Conservation (phyloP, 2,329 filamentous ascomycete species). For the Myotisia sp. region DNA sequence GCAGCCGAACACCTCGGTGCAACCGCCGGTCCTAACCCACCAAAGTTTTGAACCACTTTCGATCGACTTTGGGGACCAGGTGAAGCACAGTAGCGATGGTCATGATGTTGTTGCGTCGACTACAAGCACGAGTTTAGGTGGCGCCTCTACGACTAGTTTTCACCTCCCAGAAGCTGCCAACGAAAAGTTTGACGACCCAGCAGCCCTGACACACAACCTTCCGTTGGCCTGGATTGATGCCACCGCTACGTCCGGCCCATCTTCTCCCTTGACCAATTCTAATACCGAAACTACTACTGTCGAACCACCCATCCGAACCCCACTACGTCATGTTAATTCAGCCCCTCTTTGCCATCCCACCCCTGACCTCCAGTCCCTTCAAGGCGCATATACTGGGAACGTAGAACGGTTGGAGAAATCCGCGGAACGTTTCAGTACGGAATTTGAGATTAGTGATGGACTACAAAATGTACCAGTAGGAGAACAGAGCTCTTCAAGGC, state of each 20-base stretch:
- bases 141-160: not conserved
- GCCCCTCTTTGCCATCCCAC: constrained; percentile 35
- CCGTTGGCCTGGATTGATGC: not conserved
- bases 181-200: not conserved
- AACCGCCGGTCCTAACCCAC: constrained; percentile 16
- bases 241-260: constrained; percentile 2
- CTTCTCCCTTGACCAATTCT: too few relatives aligned
- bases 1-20: constrained; percentile 23
- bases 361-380: constrained; percentile 36
- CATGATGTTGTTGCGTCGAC: too few relatives aligned
- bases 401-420: constrained; percentile 36
- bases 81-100: too few relatives aligned
- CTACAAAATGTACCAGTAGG: constrained; percentile 16
- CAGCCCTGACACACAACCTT: constrained; percentile 1
- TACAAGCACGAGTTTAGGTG: too few relatives aligned
- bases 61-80: constrained; percentile 20
- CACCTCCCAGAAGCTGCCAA: not conserved
- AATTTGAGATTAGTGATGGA: constrained; percentile 32
- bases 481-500: constrained; percentile 18
- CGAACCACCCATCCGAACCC: constrained; percentile 25
- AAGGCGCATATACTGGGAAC: constrained; percentile 38
- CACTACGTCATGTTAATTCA: constrained; percentile 26
- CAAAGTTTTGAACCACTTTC: constrained; percentile 20
- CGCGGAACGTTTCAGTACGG: constrained; percentile 35
- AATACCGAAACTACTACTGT: too few relatives aligned